phyloP scores from a whole-genome alignment of 805 yeast species.

The Kodamaea fukazawae region DNA sequence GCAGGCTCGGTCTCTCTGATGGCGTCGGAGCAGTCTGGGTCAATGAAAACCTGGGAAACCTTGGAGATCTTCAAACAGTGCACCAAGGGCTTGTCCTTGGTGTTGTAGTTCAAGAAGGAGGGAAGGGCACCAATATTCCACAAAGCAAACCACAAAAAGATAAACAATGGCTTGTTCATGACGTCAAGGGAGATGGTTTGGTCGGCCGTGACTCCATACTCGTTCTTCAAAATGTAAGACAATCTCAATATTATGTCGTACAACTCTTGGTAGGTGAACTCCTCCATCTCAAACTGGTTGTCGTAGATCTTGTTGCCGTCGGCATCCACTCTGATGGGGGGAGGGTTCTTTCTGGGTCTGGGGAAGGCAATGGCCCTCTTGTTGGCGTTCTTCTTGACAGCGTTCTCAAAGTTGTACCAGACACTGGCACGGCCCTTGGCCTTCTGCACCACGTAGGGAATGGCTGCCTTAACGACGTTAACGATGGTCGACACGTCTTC shows the following conservation, averaged over 20 bases:
- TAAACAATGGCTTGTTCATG: conserved; percentile 79
- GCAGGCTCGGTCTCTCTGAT: conserved; percentile 48
- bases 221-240: conserved; percentile 59
- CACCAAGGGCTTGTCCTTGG: conserved; percentile 65
- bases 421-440: conserved; percentile 49
- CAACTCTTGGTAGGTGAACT: conserved; percentile 65
- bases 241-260: conserved; percentile 64
- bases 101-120: conserved; percentile 81
- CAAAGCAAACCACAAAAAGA: conserved; percentile 76
- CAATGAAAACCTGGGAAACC: conserved; percentile 65
- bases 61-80: conserved; percentile 78
- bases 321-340: conserved; percentile 21
- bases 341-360: conserved; percentile 37
- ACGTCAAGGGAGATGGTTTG: conserved; percentile 73
- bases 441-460: conserved; percentile 39
- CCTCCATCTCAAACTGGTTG: conserved; percentile 58
- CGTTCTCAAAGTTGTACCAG: conserved; percentile 67
- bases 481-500: conserved; percentile 57
- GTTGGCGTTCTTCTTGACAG: conserved; percentile 49
- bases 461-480: conserved; percentile 38
- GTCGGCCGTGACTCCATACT: conserved; percentile 61
- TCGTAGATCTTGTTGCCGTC: conserved; percentile 45
- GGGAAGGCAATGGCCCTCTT: conserved; percentile 64
- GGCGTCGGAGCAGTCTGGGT: conserved; percentile 59
- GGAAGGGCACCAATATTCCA: conserved; percentile 93